Percentiles rank a stretch among this genome's conserved stretches.
These are phyloP conservation scores for Penicillium corylophilum DNA, from an alignment of 2,329 filamentous ascomycete species.

Conservation along the genomic window DNA sequence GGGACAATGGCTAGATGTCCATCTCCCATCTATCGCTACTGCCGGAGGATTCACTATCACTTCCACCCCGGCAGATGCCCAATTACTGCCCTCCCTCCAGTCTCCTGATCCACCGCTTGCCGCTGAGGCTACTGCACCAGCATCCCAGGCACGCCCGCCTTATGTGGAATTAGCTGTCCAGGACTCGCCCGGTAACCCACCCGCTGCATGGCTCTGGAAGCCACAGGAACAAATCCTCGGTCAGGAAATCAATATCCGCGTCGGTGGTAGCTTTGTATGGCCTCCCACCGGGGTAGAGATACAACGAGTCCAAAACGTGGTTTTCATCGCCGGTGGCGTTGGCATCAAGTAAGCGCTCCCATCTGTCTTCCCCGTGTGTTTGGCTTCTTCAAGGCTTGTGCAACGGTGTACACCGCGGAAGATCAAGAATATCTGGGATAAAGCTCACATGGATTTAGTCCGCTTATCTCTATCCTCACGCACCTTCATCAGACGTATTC, in stretches of 20 bases:
- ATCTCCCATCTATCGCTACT: conserved; percentile 65
- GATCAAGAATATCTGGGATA: neutral
- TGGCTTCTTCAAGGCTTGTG: neutral
- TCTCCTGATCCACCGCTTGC: conserved; percentile 15
- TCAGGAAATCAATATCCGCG: conserved; percentile 62
- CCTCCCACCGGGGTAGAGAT: conserved; percentile 55
- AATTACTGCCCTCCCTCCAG: conserved; percentile 30
- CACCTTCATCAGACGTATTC: conserved; percentile 52
- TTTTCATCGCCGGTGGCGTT: conserved; percentile 79
- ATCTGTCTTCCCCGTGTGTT: neutral
- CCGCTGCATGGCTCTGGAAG: conserved; percentile 75
- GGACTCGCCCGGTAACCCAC: conserved; percentile 65
- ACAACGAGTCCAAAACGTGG: conserved; percentile 54
- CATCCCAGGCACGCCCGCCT: conserved; percentile 31
- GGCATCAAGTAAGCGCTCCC: conserved; percentile 68
- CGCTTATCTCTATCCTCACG: conserved; percentile 71
- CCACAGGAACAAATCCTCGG: conserved; percentile 56
- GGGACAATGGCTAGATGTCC: conserved; percentile 86
- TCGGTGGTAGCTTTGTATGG: conserved; percentile 80
- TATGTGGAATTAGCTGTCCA: conserved; percentile 81
- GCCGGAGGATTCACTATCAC: conserved; percentile 89
- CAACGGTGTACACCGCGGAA: neutral
- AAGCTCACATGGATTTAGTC: conserved; percentile 45
- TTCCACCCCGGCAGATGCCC: conserved; percentile 63
- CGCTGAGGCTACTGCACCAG: conserved; percentile 22